These are phyloP conservation scores for Trichoderma sp. DNA, from an alignment of 2,329 filamentous ascomycete species.

Conservation along the genomic window DNA sequence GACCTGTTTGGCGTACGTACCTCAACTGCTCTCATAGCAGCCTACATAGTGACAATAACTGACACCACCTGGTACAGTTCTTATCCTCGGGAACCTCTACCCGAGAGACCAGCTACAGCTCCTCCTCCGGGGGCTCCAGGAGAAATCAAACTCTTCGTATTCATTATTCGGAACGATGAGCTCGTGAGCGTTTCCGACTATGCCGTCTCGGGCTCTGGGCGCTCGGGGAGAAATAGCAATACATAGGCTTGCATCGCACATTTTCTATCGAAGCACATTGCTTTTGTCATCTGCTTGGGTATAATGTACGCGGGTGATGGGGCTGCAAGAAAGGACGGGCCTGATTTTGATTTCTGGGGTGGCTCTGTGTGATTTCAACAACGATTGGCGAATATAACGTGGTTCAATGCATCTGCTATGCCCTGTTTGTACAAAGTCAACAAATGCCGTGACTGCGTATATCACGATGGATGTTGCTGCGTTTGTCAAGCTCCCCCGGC, in stretches of 20 bases:
- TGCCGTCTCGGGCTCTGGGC: not conserved
- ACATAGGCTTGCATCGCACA: not conserved
- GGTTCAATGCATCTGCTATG: too few relatives aligned
- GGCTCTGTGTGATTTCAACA: too few relatives aligned
- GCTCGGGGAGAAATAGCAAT: not conserved
- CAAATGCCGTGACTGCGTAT: too few relatives aligned
- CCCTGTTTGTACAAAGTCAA: too few relatives aligned
- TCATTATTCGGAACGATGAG: conserved; percentile 5
- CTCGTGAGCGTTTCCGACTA: not conserved
- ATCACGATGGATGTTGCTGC: too few relatives aligned
- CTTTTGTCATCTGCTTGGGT: too few relatives aligned
- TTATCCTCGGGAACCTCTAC: not conserved
- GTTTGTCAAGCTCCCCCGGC: too few relatives aligned
- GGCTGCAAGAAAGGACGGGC: too few relatives aligned
- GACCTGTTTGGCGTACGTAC: conserved; percentile 31
- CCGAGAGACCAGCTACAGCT: not conserved
- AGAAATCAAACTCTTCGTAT: not conserved
- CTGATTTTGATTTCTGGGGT: too few relatives aligned
- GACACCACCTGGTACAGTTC: not conserved
- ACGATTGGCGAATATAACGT: too few relatives aligned
- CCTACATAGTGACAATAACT: not conserved
- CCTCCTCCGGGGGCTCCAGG: not conserved
- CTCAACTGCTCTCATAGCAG: accelerated
- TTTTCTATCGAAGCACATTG: too few relatives aligned
- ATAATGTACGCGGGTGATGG: too few relatives aligned